Evolutionary conservation across 2,329 filamentous ascomycete species (phyloP), one percentile per base, ranked within the genome.

Genomic region (Calonectria hawksworthii): DNA sequence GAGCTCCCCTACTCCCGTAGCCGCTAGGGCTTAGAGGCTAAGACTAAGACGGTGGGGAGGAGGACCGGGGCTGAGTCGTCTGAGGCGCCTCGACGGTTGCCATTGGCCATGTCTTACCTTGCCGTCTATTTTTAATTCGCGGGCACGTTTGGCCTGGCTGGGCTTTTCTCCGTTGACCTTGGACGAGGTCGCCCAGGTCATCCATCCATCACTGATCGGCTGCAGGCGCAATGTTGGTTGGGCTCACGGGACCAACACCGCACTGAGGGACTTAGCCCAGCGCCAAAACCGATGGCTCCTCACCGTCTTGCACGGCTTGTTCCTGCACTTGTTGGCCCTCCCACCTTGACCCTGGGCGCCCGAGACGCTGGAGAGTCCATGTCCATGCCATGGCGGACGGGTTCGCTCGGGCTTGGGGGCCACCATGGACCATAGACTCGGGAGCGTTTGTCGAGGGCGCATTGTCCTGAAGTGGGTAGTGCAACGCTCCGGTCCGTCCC

Each of bases 21-120:
- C 72, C 72, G 72, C 72, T 66, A 70, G 67, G 72, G 72, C 72
- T 69, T 67, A 64, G 67, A 61, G 72, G 61, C 72, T 74, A 74
- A 70, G 67, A 70, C 72, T 63, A 63, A 63, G 56, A 69, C 28
- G 56, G 66, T 41, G 38, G 68, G 38, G 64, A 51, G 66, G 66
- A 67, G 64, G 67, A 61, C 69, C 47, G 73, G 69, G 72, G 73
- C 65, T 68, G 66, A 68, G 65, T 70, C 61, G 63, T 54, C 73
- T 70, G 73, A 75, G 73, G 36, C 61, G 34, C 41, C 59, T 34
- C 61, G 61, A 50, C 63, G 64, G 47, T 56, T 18, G 41, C 66
- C 21, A 75, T 73, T 75, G 66, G 73, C 59, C 41, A 67, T 30
- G 73, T 56, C 66, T 75, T 34, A 56, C 72, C 32, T 65, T 65